Percentiles rank a stretch among this genome's conserved stretches.
phyloP scores from a whole-genome alignment of 2,329 filamentous ascomycete species.

The Fusarium sp. region DNA sequence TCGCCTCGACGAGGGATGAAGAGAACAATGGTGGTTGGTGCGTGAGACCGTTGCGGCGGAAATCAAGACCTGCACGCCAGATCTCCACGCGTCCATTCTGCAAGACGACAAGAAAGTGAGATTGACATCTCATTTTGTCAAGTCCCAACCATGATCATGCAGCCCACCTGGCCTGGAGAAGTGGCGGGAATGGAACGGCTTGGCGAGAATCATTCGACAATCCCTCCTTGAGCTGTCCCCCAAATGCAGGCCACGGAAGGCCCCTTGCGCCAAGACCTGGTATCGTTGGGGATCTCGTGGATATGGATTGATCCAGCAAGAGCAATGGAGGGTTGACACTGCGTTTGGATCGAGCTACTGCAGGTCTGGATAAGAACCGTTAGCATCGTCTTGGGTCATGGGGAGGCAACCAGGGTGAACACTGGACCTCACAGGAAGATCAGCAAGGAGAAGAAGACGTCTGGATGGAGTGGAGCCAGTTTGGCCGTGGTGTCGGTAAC shows the following conservation, averaged over 20 bases:
- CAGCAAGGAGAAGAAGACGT: slow-evolving; percentile 19
- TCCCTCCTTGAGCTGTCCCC: background rate
- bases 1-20: background rate
- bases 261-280: background rate
- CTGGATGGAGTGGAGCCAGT: slow-evolving; percentile 25
- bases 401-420: background rate
- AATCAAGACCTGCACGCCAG: slow-evolving; percentile 28
- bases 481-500: slow-evolving; percentile 40
- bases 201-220: slow-evolving; percentile 16
- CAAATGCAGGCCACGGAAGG: background rate
- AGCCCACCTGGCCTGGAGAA: slow-evolving; percentile 1
- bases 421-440: background rate
- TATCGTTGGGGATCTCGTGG: background rate
- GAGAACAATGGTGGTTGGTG: slow-evolving; percentile 5
- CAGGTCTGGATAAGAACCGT: slow-evolving; percentile 38
- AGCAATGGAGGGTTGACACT: slow-evolving; percentile 18
- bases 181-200: background rate
- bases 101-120: slow-evolving; percentile 6
- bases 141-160: slow-evolving; percentile 21
- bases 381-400: slow-evolving; percentile 28
- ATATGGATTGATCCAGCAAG: background rate
- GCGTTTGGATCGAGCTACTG: slow-evolving; percentile 31
- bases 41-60: slow-evolving; percentile 29
- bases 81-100: slow-evolving; percentile 32
- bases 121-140: background rate